phyloP scores from a whole-genome alignment of 805 yeast genomes.

The Candida palmyrensis region DNA sequence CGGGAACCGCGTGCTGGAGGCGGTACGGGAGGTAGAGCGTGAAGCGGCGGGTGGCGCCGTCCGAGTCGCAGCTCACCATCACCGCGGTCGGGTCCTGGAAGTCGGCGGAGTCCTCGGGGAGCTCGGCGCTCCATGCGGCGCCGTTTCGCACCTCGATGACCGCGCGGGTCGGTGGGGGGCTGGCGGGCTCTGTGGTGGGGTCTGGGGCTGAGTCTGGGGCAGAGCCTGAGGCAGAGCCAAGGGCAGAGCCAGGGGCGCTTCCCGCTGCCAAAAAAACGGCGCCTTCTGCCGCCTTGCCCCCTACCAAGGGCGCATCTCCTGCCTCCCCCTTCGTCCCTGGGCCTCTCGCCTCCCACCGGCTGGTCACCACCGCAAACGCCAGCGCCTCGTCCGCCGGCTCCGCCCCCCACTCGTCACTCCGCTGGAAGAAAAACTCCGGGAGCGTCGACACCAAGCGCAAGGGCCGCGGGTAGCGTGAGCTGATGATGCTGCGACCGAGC shows the following conservation, averaged over 20 bases:
- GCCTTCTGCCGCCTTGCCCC: slow-evolving; percentile 27
- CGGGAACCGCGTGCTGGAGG: slow-evolving; percentile 43
- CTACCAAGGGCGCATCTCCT: slow-evolving; percentile 19
- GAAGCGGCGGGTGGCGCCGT: slow-evolving; percentile 22
- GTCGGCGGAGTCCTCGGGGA: slow-evolving; percentile 40
- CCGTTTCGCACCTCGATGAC: slow-evolving; percentile 41
- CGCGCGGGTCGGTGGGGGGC: no score
- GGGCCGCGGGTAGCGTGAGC: no score
- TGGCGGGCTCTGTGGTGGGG: slow-evolving; percentile 24
- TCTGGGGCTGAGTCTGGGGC: slow-evolving; percentile 12
- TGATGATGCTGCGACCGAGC: no score
- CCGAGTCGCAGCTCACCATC: slow-evolving; percentile 36
- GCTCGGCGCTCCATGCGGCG: slow-evolving; percentile 34
- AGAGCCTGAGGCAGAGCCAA: slow-evolving; percentile 2
- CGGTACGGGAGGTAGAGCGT: slow-evolving; percentile 42
- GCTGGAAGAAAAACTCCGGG: slow-evolving; percentile 33
- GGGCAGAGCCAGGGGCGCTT: slow-evolving; percentile 18
- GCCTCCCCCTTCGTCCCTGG: neutral
- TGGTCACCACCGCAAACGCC: slow-evolving; percentile 10
- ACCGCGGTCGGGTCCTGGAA: slow-evolving; percentile 43
- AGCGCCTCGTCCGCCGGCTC: no score
- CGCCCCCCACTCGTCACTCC: no score
- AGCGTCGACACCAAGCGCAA: slow-evolving; percentile 24
- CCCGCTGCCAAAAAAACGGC: slow-evolving; percentile 32
- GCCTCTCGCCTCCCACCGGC: slow-evolving; percentile 23